A percentile compares a stretch with the other conserved stretches of the same genome.
phyloP scores from a whole-genome alignment of 345 rosid genomes.

The Sonneratia caseolaris region DNA sequence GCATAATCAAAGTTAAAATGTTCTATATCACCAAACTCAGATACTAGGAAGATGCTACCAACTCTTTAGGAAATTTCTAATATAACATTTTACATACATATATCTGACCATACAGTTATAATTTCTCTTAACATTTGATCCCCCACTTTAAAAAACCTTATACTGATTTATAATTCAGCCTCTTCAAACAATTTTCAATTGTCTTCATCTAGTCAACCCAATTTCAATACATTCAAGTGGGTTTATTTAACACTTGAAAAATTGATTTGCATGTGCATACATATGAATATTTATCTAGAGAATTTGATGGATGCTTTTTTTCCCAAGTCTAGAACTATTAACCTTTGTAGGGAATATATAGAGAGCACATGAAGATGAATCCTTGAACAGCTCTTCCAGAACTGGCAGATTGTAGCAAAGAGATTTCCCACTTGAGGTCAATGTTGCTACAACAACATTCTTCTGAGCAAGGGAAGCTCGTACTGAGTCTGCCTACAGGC shows the following conservation, averaged over 20 bases:
- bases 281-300: background rate
- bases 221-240: background rate
- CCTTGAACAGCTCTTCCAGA: constrained; percentile 58
- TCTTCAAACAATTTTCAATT: background rate
- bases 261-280: background rate
- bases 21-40: background rate
- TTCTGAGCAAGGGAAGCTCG: constrained; percentile 61
- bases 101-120: background rate
- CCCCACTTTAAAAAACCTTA: background rate
- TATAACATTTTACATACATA: background rate
- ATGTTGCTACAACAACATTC: constrained; percentile 79
- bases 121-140: background rate
- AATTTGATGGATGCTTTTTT: background rate
- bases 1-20: background rate
- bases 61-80: background rate
- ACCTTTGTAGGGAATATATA: constrained; percentile 96
- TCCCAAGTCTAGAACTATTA: background rate
- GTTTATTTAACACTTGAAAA: background rate
- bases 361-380: constrained; percentile 68
- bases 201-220: background rate
- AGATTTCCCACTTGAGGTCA: constrained; percentile 98
- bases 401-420: constrained; percentile 94
- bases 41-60: background rate
- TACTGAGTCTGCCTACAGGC: constrained; percentile 67
- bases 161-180: background rate